A percentile compares a stretch with the other conserved stretches of the same genome.
Evolutionary conservation across 2,329 filamentous ascomycete genomes (phyloP).

Genomic region (Sarocladium oryzae): DNA sequence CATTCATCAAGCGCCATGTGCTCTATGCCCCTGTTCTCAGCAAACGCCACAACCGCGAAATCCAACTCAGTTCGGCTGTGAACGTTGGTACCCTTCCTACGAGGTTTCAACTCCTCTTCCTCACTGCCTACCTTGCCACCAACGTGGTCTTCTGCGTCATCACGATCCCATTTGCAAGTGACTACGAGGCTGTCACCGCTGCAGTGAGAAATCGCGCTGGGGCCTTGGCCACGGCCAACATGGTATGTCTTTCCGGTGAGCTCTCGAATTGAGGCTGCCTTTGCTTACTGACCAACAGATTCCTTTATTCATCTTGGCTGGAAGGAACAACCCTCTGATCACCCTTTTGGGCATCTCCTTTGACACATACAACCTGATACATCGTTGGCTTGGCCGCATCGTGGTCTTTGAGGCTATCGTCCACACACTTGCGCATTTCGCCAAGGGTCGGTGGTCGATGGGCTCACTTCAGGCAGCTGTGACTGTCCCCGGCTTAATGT

Average conservation of each 20-base stretch:
- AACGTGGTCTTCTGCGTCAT: slow-evolving; percentile 63
- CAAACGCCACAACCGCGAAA: slow-evolving; percentile 59
- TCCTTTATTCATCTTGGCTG: slow-evolving; percentile 67
- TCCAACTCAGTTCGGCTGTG: slow-evolving; percentile 50
- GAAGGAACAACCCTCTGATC: slow-evolving; percentile 74
- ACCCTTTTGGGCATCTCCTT: slow-evolving; percentile 66
- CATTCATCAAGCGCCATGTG: slow-evolving; percentile 68
- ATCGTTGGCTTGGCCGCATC: slow-evolving; percentile 75
- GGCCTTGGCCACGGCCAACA: slow-evolving; percentile 65
- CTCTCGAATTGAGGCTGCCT: slow-evolving; percentile 10
- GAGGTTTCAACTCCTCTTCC: slow-evolving; percentile 51
- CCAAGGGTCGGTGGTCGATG: slow-evolving; percentile 43
- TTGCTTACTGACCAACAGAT: slow-evolving; percentile 26
- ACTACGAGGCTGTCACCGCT: slow-evolving; percentile 35
- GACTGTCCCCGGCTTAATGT: slow-evolving; percentile 44
- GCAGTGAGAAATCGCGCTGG: slow-evolving; percentile 64
- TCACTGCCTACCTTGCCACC: slow-evolving; percentile 48
- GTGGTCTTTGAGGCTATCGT: slow-evolving; percentile 62
- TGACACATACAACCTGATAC: slow-evolving; percentile 75
- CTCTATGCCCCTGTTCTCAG: slow-evolving; percentile 59
- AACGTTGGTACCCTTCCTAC: slow-evolving; percentile 56
- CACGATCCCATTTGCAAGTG: slow-evolving; percentile 52
- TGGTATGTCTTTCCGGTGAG: slow-evolving; percentile 40
- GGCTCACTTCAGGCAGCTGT: slow-evolving; percentile 9
- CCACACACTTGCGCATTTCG: slow-evolving; percentile 57